Conservation (phyloP, 352 stramenopile genomes). For the Thraustochytrium sp. region DNA sequence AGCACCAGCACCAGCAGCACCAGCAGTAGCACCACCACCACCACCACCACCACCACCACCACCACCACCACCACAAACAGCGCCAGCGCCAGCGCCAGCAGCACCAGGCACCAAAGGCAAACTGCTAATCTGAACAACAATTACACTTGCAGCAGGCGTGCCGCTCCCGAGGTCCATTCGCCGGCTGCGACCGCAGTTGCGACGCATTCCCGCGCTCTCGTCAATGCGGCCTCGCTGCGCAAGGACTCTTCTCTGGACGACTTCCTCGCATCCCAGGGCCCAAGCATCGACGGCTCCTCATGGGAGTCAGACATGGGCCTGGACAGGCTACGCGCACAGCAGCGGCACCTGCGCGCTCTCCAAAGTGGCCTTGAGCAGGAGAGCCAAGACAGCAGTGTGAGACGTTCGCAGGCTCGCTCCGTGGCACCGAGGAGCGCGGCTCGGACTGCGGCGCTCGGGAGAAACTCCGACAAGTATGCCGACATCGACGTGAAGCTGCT, state of each 20-base stretch:
- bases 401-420: neutral
- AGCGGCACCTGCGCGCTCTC: neutral
- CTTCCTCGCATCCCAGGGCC: neutral
- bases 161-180: no score
- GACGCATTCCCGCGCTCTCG: neutral
- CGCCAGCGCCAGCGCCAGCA: no score
- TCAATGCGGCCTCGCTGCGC: neutral
- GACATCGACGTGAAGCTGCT: neutral
- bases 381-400: neutral
- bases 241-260: neutral
- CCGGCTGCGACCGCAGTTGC: neutral
- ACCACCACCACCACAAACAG: no score
- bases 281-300: neutral
- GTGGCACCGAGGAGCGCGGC: neutral
- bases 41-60: no score
- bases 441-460: neutral
- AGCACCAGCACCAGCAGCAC: no score
- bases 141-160: no score
- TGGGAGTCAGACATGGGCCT: neutral
- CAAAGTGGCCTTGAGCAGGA: neutral
- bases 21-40: no score
- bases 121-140: no score
- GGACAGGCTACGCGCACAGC: neutral
- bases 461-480: neutral
- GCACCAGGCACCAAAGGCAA: no score